phyloP scores from a whole-genome alignment of 257 asterid species.

The Jaltomata sinuosa region DNA sequence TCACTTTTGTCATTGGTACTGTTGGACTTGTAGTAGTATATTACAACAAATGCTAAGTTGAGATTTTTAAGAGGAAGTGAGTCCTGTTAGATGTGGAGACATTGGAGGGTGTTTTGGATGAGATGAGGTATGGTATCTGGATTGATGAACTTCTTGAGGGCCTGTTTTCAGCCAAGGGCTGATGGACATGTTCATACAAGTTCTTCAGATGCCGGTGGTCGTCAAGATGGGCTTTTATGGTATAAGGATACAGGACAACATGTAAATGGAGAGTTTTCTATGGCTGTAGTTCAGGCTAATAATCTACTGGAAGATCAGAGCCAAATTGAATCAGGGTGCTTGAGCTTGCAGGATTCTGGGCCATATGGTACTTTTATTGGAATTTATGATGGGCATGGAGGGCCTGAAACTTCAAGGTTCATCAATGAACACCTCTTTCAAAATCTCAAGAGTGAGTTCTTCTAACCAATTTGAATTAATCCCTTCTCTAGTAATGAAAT shows the following conservation, averaged over 20 bases:
- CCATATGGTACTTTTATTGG: slow-evolving; percentile 68
- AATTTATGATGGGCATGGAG: slow-evolving; percentile 74
- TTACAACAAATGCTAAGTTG: not conserved
- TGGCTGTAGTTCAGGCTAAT: slow-evolving; percentile 84
- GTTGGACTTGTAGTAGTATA: not conserved
- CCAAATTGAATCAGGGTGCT: slow-evolving; percentile 57
- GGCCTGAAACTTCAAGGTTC: slow-evolving; percentile 62
- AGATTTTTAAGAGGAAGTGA: not conserved
- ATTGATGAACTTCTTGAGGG: slow-evolving; percentile 51
- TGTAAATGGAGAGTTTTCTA: slow-evolving; percentile 59
- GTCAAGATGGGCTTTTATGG: slow-evolving; percentile 67
- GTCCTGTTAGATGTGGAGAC: slow-evolving; percentile 30
- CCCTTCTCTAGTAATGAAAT: not conserved
- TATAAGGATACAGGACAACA: slow-evolving; percentile 67
- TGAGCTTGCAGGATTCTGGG: slow-evolving; percentile 49
- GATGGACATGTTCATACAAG: slow-evolving; percentile 34
- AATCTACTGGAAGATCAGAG: slow-evolving; percentile 68
- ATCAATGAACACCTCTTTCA: slow-evolving; percentile 52
- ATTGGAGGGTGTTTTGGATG: slow-evolving; percentile 57
- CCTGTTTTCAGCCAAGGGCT: slow-evolving; percentile 52
- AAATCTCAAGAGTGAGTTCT: slow-evolving; percentile 57
- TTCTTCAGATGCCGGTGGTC: slow-evolving; percentile 46
- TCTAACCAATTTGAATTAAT: not conserved
- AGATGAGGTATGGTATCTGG: slow-evolving; percentile 72
- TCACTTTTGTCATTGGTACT: not conserved